Evolutionary conservation across 371 early-diverging fungal genomes (phyloP), one percentile per base, ranked within the genome.

Genomic region (Conidiobolus incongruus): DNA sequence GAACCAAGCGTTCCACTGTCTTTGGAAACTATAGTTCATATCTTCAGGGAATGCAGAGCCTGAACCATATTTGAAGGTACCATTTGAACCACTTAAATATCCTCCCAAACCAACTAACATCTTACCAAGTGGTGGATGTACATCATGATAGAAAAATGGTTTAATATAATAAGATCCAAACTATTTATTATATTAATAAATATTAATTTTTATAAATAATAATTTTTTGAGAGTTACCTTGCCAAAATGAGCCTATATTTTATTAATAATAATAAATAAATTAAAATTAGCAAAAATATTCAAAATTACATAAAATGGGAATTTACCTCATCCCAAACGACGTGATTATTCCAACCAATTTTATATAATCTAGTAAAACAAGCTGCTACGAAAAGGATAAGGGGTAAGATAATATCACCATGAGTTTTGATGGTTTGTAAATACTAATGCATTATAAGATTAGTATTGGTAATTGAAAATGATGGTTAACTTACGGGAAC

Each of bases 71-170:
- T 61, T 65, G 54, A 93, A 99, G 0, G 71, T 61, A 3, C 88
- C 90, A 56, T 91, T 62, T 51, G 87, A 94, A 1, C 88, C 84
- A 24, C 78, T 81, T 8, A 99, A 40, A 28, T 72, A 61, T 39
- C 89, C 98, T 11, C 92, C 74, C 11, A 98, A 61, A 2, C 89
- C 99, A 10, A 91, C 81, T 20, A 99, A 64, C 69, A 99, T 88
- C 61, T 99, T 99, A 38, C 99, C 99, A 35, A 98, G 71, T 1
- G 99, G 99, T 36, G 99, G 99, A 66, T 99, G 99, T 1, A 98
- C 99, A 62, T 99, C 99, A 59, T 94, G 95, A 58, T 97, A 84
- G 55, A 98, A 99, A 33, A 81, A 79, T 36, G 75, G 71, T 47
- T 89, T 83, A 44, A 96, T 60, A 58, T 96, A 96, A 56, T 91